phyloP scores from a whole-genome alignment of 2,329 filamentous ascomycete genomes.

The Ceratocystis cacaofunesta region DNA sequence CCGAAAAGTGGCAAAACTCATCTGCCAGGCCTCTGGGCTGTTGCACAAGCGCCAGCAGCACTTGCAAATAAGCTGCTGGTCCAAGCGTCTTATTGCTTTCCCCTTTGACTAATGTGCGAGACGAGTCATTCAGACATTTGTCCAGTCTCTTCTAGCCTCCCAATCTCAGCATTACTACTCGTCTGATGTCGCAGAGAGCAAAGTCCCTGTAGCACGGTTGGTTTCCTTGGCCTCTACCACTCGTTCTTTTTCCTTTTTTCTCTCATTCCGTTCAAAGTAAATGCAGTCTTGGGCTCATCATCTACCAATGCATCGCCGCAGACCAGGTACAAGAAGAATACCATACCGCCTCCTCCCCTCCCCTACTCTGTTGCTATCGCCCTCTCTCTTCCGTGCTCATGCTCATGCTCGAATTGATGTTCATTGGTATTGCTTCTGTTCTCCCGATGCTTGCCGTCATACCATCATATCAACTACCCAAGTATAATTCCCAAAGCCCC shows the following conservation, averaged over 20 bases:
- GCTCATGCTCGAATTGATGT: neutral
- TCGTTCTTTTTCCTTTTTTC: neutral
- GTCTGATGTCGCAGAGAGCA: constrained; percentile 3
- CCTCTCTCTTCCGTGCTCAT: no score
- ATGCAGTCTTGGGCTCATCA: no score
- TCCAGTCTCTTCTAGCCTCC: neutral
- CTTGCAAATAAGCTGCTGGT: constrained; percentile 3
- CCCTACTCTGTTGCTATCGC: no score
- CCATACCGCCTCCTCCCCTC: neutral
- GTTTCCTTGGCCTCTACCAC: neutral
- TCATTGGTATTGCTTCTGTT: neutral
- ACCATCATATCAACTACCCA: neutral
- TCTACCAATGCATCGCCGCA: neutral
- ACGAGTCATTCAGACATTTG: neutral
- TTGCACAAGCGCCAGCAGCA: neutral
- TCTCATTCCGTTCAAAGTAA: neutral
- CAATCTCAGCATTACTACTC: neutral
- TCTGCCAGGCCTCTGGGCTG: neutral
- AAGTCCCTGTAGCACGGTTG: neutral
- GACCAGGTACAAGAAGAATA: neutral
- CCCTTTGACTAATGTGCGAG: neutral
- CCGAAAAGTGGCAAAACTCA: neutral
- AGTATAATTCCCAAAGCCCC: neutral
- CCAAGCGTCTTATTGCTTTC: neutral
- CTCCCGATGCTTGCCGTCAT: neutral